Conservation (phyloP, 768 basidiomycete species). For the Trametes meyenii region DNA sequence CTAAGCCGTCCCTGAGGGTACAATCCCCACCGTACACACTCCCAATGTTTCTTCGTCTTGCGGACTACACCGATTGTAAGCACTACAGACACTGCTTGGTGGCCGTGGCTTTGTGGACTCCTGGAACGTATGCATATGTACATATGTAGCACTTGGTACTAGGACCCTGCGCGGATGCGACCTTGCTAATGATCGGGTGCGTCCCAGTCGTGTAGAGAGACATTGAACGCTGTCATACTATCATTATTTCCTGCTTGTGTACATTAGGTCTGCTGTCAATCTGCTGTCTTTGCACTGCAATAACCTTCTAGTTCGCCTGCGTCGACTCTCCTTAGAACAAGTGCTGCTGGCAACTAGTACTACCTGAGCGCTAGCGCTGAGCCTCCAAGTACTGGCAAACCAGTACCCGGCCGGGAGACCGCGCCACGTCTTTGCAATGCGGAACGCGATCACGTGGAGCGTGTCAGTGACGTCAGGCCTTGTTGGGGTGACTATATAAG, state of each 20-base stretch:
- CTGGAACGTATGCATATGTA: neutral
- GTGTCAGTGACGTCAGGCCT: constrained; percentile 22
- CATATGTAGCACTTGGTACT: neutral
- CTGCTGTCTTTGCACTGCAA: neutral
- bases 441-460: constrained; percentile 22
- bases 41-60: neutral
- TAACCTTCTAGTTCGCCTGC: no score
- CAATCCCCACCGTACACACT: neutral
- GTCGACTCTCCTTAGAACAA: no score
- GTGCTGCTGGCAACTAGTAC: no score
- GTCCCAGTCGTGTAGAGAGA: constrained; percentile 4
- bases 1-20: neutral
- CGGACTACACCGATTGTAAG: neutral
- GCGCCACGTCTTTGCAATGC: constrained; percentile 3
- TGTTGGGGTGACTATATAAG: constrained; percentile 14
- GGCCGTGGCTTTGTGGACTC: neutral
- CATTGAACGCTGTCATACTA: constrained; percentile 20
- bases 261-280: neutral
- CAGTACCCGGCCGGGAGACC: neutral
- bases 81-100: no score
- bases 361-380: no score
- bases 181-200: neutral
- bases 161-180: constrained; percentile 5
- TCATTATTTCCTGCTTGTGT: constrained; percentile 17
- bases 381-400: no score